Percentiles rank a stretch among this genome's conserved stretches.
These are phyloP conservation scores for Vararia minispora DNA, from an alignment of 768 basidiomycete genomes.

Conservation along the genomic window DNA sequence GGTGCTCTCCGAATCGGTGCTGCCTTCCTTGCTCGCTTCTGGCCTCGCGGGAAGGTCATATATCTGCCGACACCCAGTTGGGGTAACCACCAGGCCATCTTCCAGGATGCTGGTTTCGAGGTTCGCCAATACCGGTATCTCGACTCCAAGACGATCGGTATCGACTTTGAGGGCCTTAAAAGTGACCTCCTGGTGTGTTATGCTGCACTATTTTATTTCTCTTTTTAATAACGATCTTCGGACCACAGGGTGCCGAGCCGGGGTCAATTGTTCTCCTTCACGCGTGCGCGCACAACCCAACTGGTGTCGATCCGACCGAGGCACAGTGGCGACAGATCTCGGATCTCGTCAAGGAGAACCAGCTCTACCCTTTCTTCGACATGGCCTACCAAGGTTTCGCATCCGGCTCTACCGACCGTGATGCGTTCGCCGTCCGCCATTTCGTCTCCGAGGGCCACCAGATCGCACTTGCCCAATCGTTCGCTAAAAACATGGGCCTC, in stretches of 20 bases:
- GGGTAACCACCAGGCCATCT: slow-evolving; percentile 94
- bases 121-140: slow-evolving; percentile 92
- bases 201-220: slow-evolving; percentile 2
- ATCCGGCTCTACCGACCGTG: slow-evolving; percentile 80
- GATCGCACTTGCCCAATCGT: slow-evolving; percentile 85
- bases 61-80: slow-evolving; percentile 92
- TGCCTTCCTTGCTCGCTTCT: slow-evolving; percentile 83
- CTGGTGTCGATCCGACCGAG: slow-evolving; percentile 89
- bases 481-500: slow-evolving; percentile 99
- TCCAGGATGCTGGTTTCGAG: slow-evolving; percentile 90
- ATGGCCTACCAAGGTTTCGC: slow-evolving; percentile 99
- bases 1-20: slow-evolving; percentile 95
- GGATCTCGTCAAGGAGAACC: slow-evolving; percentile 76
- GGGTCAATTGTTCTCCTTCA: slow-evolving; percentile 83
- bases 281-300: slow-evolving; percentile 99
- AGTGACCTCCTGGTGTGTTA: slow-evolving; percentile 65
- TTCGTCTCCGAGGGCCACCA: slow-evolving; percentile 89
- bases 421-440: slow-evolving; percentile 92
- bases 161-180: slow-evolving; percentile 87
- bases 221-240: background rate
- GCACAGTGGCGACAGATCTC: slow-evolving; percentile 91
- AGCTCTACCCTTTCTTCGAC: slow-evolving; percentile 97
- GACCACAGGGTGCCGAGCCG: slow-evolving; percentile 32
- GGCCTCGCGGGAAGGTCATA: slow-evolving; percentile 76
- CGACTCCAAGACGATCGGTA: slow-evolving; percentile 81